phyloP scores from a whole-genome alignment of 305 asterid genomes.

The Fraxinus floribunda region DNA sequence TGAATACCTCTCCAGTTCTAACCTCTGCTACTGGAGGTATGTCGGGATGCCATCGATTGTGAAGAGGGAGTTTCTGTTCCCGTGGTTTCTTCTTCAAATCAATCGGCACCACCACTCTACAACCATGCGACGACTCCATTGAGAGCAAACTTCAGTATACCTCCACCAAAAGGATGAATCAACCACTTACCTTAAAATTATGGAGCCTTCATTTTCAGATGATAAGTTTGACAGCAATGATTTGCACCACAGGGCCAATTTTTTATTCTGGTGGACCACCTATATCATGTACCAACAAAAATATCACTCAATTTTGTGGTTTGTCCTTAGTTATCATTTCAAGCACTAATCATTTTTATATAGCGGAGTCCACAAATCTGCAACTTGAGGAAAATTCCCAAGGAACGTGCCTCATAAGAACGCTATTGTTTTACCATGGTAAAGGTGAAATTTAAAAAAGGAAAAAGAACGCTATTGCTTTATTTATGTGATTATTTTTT shows the following conservation, averaged over 20 bases:
- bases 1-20: conserved; percentile 52
- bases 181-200: not conserved
- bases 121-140: conserved; percentile 37
- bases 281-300: not conserved
- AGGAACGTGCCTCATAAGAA: not conserved
- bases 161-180: not conserved
- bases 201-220: conserved; percentile 12
- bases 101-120: conserved; percentile 58
- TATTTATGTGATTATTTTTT: not conserved
- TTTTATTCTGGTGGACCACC: conserved; percentile 22
- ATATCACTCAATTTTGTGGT: not conserved
- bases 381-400: not conserved
- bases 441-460: too few relatives aligned
- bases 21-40: conserved; percentile 52
- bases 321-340: not conserved
- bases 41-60: conserved; percentile 60
- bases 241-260: conserved; percentile 4
- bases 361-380: not conserved
- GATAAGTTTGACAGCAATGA: conserved; percentile 14
- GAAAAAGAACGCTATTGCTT: not conserved
- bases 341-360: not conserved
- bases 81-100: conserved; percentile 64
- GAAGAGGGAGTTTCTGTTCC: conserved; percentile 59
- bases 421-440: not conserved
- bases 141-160: not conserved